Evolutionary conservation across 495 filamentous ascomycete genomes (phyloP).

Genomic region (Penicillium paxilli): DNA sequence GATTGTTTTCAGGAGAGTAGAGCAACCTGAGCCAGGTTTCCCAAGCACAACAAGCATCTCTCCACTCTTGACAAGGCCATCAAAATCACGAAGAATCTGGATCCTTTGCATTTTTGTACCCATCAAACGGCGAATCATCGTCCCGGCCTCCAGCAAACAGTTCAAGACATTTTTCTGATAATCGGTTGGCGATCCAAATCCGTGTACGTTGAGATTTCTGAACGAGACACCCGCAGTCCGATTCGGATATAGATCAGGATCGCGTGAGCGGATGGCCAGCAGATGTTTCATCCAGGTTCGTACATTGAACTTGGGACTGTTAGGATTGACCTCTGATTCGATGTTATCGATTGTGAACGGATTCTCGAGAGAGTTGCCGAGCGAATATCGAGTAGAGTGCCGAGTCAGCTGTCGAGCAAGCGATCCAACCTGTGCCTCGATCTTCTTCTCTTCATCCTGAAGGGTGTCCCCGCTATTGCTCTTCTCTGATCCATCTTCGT

Average conservation of each 20-base stretch:
- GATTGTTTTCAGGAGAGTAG: slow-evolving; percentile 68
- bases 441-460: not conserved
- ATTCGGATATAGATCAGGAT: not conserved
- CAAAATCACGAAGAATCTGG: slow-evolving; percentile 62
- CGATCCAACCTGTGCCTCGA: not conserved
- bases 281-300: not conserved
- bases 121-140: not conserved
- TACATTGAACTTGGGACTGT: not conserved
- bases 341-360: not conserved
- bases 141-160: not conserved
- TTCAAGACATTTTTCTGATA: slow-evolving; percentile 1
- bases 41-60: slow-evolving; percentile 75
- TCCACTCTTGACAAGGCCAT: slow-evolving; percentile 63
- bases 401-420: not conserved
- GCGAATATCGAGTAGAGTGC: not conserved
- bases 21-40: slow-evolving; percentile 62
- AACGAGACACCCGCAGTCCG: slow-evolving; percentile 4
- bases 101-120: not conserved
- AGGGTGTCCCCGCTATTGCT: not conserved
- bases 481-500: not conserved
- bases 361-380: not conserved
- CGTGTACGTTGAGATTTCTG: slow-evolving; percentile 1
- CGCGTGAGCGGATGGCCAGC: not conserved
- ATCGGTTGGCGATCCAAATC: slow-evolving; percentile 2
- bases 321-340: not conserved